Evolutionary conservation across 2,329 filamentous ascomycete species (phyloP).

Genomic region (Arachnomyces sp.): DNA sequence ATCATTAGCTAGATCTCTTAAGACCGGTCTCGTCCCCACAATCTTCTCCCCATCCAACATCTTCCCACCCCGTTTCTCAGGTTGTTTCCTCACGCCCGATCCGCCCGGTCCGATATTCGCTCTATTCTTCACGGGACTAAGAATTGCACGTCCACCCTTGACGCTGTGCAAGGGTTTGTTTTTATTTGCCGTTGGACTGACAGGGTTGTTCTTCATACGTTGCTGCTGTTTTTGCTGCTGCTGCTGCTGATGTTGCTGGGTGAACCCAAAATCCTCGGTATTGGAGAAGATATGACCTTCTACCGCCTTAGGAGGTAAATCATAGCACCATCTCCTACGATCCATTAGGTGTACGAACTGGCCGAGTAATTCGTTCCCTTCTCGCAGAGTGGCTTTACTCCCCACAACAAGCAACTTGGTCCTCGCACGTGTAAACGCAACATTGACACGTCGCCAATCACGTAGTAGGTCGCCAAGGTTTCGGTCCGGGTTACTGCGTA

Average conservation of each 20-base stretch:
- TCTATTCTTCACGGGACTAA: constrained; percentile 26
- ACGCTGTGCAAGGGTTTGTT: neutral
- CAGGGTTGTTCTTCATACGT: neutral
- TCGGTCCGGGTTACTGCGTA: constrained; percentile 74
- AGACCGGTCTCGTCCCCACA: constrained; percentile 59
- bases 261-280: constrained; percentile 3
- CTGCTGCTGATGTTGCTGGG: constrained; percentile 1
- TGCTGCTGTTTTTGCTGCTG: constrained; percentile 3
- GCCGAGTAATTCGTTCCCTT: constrained; percentile 64
- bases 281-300: constrained; percentile 62
- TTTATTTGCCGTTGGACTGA: constrained; percentile 24
- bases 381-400: constrained; percentile 65
- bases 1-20: constrained; percentile 73
- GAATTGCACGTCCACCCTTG: constrained; percentile 14
- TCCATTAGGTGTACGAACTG: constrained; percentile 73
- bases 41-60: constrained; percentile 45
- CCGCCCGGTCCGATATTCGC: constrained; percentile 26
- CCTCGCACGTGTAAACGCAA: constrained; percentile 86
- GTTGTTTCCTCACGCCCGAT: constrained; percentile 37
- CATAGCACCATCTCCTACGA: constrained; percentile 67
- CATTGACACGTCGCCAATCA: constrained; percentile 90
- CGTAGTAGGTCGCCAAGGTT: constrained; percentile 84
- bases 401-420: constrained; percentile 87
- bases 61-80: constrained; percentile 55
- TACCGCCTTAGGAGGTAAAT: constrained; percentile 58